These are phyloP conservation scores for Plasmodium relictum DNA, from an alignment of 169 alveolate species.

Conservation along the genomic window DNA sequence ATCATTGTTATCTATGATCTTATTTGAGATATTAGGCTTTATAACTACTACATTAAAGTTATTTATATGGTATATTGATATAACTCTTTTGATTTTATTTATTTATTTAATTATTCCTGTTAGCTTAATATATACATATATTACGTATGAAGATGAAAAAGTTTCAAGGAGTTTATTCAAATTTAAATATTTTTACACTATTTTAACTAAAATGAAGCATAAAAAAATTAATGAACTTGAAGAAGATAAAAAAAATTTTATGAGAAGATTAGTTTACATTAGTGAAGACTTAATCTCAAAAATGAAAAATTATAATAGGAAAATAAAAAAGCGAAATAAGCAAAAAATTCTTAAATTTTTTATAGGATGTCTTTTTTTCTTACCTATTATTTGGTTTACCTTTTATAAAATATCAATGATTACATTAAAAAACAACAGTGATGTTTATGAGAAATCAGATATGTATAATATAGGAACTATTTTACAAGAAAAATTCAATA, in stretches of 20 bases:
- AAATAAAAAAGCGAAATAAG: constrained; percentile 36
- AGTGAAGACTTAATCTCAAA: constrained; percentile 50
- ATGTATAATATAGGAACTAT: constrained; percentile 41
- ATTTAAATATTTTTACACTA: constrained; percentile 47
- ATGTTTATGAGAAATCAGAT: constrained; percentile 36
- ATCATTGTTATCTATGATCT: constrained; percentile 40
- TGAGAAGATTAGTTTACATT: constrained; percentile 35
- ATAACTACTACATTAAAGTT: constrained; percentile 39
- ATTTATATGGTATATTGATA: constrained; percentile 68
- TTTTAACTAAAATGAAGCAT: constrained; percentile 32
- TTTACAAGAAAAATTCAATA: constrained; percentile 26
- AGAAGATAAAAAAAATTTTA: constrained; percentile 51
- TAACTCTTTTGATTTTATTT: constrained; percentile 44
- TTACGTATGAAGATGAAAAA: constrained; percentile 62
- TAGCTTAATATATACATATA: constrained; percentile 54
- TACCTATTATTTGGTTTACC: constrained; percentile 60
- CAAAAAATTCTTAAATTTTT: constrained; percentile 28
- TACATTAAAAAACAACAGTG: constrained; percentile 48
- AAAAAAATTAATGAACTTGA: constrained; percentile 27
- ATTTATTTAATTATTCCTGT: constrained; percentile 50
- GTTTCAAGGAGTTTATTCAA: constrained; percentile 26
- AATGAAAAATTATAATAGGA: constrained; percentile 52
- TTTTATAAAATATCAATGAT: constrained; percentile 57
- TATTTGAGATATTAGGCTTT: constrained; percentile 48
- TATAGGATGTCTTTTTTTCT: constrained; percentile 25